Evolutionary conservation across 768 basidiomycete species (phyloP).

Genomic region (Podaxis pistillaris): DNA sequence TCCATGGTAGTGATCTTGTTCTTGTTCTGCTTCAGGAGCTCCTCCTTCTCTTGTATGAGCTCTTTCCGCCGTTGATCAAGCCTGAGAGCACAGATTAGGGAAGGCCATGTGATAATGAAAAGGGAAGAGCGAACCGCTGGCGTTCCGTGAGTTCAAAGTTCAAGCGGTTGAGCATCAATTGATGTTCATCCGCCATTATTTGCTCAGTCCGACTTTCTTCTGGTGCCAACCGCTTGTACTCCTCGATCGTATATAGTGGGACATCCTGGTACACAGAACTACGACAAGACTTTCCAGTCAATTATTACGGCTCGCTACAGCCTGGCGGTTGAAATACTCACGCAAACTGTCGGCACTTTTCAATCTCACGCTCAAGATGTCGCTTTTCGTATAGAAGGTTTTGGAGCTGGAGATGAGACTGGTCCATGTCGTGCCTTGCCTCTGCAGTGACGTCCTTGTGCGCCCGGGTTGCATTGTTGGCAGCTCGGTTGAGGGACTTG

Average conservation of each 20-base stretch:
- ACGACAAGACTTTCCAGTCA: slow-evolving; percentile 5
- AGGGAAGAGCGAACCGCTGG: slow-evolving; percentile 57
- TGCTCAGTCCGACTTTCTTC: slow-evolving; percentile 60
- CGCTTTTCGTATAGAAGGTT: slow-evolving; percentile 88
- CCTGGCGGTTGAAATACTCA: slow-evolving; percentile 38
- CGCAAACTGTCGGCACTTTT: slow-evolving; percentile 92
- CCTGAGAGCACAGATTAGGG: slow-evolving; percentile 34
- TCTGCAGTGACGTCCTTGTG: slow-evolving; percentile 72
- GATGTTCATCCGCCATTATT: slow-evolving; percentile 68
- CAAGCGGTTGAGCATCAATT: slow-evolving; percentile 84
- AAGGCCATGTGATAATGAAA: slow-evolving; percentile 6
- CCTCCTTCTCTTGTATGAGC: slow-evolving; percentile 68
- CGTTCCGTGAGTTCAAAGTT: slow-evolving; percentile 87
- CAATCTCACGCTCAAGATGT: slow-evolving; percentile 88
- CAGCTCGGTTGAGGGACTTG: slow-evolving; percentile 74
- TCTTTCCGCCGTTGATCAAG: slow-evolving; percentile 72
- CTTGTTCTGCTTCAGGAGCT: slow-evolving; percentile 78
- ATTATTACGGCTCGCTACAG: neutral
- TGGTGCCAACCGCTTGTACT: slow-evolving; percentile 70
- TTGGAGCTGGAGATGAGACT: slow-evolving; percentile 81
- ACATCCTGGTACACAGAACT: slow-evolving; percentile 91
- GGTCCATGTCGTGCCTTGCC: slow-evolving; percentile 86
- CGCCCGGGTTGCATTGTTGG: slow-evolving; percentile 66
- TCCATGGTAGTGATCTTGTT: slow-evolving; percentile 71
- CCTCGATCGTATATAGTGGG: slow-evolving; percentile 65